Base-by-base conservation (phyloP, 2,329 filamentous ascomycete species). In the Dactylellina drechsleri region DNA sequence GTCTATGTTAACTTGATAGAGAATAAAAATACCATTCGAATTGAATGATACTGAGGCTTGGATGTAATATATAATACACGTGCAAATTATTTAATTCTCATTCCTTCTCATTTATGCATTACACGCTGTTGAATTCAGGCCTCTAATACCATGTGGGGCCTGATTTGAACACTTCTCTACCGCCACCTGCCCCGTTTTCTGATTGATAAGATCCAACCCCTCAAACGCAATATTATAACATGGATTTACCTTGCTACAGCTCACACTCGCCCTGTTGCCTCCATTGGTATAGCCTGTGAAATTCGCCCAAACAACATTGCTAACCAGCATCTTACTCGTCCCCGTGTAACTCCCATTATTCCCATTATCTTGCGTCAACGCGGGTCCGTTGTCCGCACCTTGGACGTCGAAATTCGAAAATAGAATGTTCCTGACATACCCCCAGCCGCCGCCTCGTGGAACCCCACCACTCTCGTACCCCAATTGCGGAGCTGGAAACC, bases 391-490 rank as follows among this genome's bases (percentile, higher is more conserved):
- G 13, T 82, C 81, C 0, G 85, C 83, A 10, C 85, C 86, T 8
- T 83, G 76, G 13, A 87, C 77, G 12, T 82, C 76, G 77, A 87
- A 87, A 74, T 87, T 87, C 16, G 82, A 81, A 74, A 87, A 86
- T 0, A 83, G 78, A 6, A 87, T 80, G 77, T 87, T 86, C 13
- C 81, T 80, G 2, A 87, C 83, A 2, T 79, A 81, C n/a, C 86
- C 86, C 84, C 85, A 87, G 16, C 86, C 86, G 13, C 83, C 85
- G 10, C 86, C 86, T 3, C 84, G 82, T 2, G 86, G 85, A 41
- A 83, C 79, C 18, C 82, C 83, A 6, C 80, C 84, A 62, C 81
- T 84, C 77, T 88, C 85, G 77, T 87, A 87, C 5, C 78, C 79
- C 16, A 79, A 78, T 76, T 86, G 84, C 0, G 82, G 82, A 0